These are phyloP conservation scores for Trichophyton rubrum DNA, from an alignment of 2,329 filamentous ascomycete species.

Conservation along the genomic window DNA sequence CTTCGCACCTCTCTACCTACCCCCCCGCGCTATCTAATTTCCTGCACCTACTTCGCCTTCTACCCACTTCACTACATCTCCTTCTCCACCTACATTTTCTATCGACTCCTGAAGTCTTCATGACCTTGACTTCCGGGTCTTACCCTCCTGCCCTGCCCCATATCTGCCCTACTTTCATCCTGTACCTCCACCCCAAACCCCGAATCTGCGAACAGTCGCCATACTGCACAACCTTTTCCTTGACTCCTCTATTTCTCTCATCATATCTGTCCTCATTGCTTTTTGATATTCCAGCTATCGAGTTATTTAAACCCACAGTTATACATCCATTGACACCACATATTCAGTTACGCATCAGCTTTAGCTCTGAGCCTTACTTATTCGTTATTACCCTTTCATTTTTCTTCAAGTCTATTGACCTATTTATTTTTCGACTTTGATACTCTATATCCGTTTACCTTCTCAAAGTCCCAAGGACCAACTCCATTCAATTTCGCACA, in stretches of 20 bases:
- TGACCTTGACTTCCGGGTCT: neutral
- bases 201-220: neutral
- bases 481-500: no score
- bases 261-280: neutral
- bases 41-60: neutral
- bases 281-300: neutral
- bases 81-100: no score
- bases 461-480: no score
- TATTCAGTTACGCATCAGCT: neutral
- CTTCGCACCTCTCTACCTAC: neutral
- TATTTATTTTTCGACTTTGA: neutral
- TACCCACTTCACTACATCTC: no score
- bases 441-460: neutral
- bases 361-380: neutral
- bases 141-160: neutral
- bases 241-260: neutral
- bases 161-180: neutral
- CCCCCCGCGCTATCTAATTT: no score
- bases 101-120: no score
- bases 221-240: neutral
- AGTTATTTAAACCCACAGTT: neutral
- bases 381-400: neutral
- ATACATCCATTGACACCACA: neutral
- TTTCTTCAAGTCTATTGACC: constrained; percentile 6
- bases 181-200: neutral